phyloP scores from a whole-genome alignment of 257 asterid species.

The Solanum gandarillasii region DNA sequence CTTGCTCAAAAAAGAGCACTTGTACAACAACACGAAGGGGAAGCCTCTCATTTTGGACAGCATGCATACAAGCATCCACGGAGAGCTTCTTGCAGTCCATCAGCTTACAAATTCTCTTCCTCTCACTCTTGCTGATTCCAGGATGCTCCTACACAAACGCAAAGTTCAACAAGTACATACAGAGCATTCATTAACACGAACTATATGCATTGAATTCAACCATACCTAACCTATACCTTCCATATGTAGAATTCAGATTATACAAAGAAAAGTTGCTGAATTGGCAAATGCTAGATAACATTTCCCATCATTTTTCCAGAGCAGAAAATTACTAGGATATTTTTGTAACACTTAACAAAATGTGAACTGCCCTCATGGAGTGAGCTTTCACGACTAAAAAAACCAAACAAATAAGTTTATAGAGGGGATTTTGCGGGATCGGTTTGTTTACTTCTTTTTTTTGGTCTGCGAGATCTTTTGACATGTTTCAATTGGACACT shows the following conservation, averaged over 20 bases:
- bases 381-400: not conserved
- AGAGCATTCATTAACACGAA: not conserved
- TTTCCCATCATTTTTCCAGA: not conserved
- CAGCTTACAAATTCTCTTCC: conserved; percentile 66
- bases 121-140: conserved; percentile 71
- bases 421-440: not conserved
- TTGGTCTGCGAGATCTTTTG: not conserved
- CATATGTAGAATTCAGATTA: not conserved
- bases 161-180: not conserved
- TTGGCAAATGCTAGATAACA: not conserved
- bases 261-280: not conserved
- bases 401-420: not conserved
- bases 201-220: not conserved
- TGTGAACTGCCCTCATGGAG: not conserved
- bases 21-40: conserved; percentile 86
- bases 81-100: conserved; percentile 97
- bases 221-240: not conserved
- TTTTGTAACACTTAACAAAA: not conserved
- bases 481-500: not conserved
- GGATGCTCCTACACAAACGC: conserved; percentile 57
- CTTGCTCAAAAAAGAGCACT: conserved; percentile 93
- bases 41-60: conserved; percentile 86
- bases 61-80: conserved; percentile 86
- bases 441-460: not conserved
- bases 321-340: not conserved